Conservation (phyloP, 208 protist genomes). For the Crithidia brevicula region DNA sequence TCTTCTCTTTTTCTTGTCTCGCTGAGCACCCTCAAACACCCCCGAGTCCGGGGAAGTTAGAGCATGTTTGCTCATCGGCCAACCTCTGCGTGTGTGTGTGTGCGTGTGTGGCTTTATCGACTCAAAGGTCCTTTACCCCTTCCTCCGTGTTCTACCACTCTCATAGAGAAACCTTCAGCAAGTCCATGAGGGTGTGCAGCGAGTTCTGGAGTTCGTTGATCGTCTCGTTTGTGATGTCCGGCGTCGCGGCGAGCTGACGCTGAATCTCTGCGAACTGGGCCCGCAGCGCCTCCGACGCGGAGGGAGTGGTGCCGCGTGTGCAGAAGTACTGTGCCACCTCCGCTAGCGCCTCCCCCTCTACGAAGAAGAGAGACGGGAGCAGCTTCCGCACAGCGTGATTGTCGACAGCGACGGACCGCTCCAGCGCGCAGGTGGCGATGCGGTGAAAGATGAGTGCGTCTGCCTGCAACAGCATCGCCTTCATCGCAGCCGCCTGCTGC, state of each 20-base stretch:
- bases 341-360: slow-evolving; percentile 29
- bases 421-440: slow-evolving; percentile 40
- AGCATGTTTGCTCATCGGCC: too few species aligned
- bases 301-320: slow-evolving; percentile 21
- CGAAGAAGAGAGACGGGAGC: slow-evolving; percentile 35
- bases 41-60: too few species aligned
- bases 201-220: slow-evolving; percentile 27
- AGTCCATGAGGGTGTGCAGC: slow-evolving; percentile 29
- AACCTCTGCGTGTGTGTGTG: background rate
- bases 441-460: slow-evolving; percentile 42
- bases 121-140: background rate
- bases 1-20: too few species aligned
- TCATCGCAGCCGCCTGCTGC: slow-evolving; percentile 27
- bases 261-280: slow-evolving; percentile 33
- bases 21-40: background rate
- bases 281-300: slow-evolving; percentile 25
- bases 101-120: background rate
- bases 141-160: background rate
- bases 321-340: slow-evolving; percentile 42
- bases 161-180: slow-evolving; percentile 25
- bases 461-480: slow-evolving; percentile 20
- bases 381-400: slow-evolving; percentile 31
- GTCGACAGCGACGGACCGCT: slow-evolving; percentile 33
- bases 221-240: slow-evolving; percentile 32
- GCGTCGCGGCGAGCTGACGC: slow-evolving; percentile 9